Conservation (phyloP, 495 filamentous ascomycete species). For the Filosporella fistucella region DNA sequence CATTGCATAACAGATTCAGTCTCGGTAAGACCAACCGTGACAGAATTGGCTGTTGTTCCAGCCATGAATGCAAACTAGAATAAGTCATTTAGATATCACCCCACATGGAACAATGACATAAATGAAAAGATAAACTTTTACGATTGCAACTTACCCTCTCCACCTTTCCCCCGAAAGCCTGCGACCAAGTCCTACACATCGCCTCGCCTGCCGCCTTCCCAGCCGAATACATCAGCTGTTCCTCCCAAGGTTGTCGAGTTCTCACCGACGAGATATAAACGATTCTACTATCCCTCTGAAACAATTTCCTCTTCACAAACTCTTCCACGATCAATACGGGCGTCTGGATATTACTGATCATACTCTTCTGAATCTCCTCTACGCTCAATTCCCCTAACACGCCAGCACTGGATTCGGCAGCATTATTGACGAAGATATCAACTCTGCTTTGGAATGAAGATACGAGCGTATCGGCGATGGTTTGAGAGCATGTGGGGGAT, state of each 20-base stretch:
- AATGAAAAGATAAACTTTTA: background rate
- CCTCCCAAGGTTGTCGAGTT: conserved; percentile 10
- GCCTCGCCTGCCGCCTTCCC: conserved; percentile 13
- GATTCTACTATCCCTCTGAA: conserved; percentile 12
- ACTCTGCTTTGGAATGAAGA: conserved; percentile 4
- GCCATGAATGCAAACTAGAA: conserved; percentile 13
- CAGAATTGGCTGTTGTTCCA: conserved; percentile 11
- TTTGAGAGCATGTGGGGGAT: conserved; percentile 10
- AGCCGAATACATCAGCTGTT: conserved; percentile 15
- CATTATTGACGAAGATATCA: conserved; percentile 14
- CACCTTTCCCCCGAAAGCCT: conserved; percentile 12
- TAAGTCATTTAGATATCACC: background rate
- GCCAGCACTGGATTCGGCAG: conserved; percentile 3
- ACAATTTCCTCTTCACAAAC: conserved; percentile 12
- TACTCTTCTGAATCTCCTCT: conserved; percentile 11
- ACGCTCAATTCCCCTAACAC: conserved; percentile 3
- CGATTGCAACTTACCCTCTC: conserved; percentile 3
- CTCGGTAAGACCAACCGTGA: conserved; percentile 11
- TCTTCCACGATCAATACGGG: conserved; percentile 15
- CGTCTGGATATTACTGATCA: conserved; percentile 12
- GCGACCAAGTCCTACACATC: conserved; percentile 12
- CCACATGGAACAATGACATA: background rate
- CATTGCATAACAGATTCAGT: conserved; percentile 10
- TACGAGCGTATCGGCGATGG: background rate
- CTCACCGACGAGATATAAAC: conserved; percentile 13